These are phyloP conservation scores for Leptographium flavum DNA, from an alignment of 2,329 filamentous ascomycete species.

Conservation along the genomic window DNA sequence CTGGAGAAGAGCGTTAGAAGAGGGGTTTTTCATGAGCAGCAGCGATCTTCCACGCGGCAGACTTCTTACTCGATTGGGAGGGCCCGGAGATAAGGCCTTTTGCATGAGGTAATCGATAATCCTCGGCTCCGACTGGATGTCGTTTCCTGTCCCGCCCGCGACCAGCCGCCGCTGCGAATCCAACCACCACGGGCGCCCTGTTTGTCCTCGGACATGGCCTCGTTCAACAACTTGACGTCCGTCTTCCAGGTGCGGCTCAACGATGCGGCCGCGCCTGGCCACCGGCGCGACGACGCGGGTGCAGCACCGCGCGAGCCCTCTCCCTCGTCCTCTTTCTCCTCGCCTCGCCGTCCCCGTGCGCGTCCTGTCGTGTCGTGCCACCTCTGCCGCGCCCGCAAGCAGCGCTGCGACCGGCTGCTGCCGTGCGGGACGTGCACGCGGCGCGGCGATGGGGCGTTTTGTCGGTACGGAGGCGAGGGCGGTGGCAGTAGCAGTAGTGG, in stretches of 20 bases:
- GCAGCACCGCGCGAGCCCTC: not conserved
- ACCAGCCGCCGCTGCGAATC: not conserved
- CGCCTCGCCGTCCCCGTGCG: not conserved
- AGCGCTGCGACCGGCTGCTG: slow-evolving; percentile 26
- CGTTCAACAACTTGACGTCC: slow-evolving; percentile 9
- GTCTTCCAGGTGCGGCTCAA: slow-evolving; percentile 10
- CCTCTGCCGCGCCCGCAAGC: slow-evolving; percentile 27
- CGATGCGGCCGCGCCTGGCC: not conserved
- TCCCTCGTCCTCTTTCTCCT: not conserved
- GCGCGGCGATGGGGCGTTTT: slow-evolving; percentile 20
- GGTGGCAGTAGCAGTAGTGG: not conserved
- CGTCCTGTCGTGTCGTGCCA: slow-evolving; percentile 27
- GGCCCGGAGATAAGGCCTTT: not conserved
- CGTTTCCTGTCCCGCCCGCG: not conserved
- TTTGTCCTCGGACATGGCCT: not conserved
- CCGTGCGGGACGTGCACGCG: slow-evolving; percentile 25
- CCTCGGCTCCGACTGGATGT: no score
- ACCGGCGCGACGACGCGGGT: not conserved
- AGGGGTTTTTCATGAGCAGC: no score
- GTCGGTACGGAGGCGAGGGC: slow-evolving; percentile 17
- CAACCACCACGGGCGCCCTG: not conserved
- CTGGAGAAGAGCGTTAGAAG: no score
- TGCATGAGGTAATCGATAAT: not conserved
- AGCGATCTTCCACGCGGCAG: no score
- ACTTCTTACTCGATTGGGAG: not conserved